Conservation (phyloP, 2,329 filamentous ascomycete species). For the Leptographium lundbergii region DNA sequence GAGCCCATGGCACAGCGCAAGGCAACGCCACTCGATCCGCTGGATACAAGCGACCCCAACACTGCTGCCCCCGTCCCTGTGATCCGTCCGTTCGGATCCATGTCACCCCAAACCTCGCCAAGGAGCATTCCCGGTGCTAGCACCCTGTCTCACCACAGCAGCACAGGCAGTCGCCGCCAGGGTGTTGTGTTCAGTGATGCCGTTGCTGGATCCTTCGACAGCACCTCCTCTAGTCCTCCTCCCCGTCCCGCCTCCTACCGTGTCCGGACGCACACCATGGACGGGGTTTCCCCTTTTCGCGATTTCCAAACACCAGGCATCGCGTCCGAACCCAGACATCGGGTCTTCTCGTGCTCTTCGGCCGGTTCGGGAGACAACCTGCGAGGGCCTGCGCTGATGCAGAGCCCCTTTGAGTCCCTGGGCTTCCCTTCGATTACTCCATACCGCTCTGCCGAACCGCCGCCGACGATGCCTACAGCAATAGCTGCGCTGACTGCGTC, state of each 20-base stretch:
- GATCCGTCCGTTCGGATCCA: conserved; percentile 21
- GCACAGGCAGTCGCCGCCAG: conserved; percentile 29
- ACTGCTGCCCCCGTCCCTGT: conserved; percentile 8
- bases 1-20: conserved; percentile 31
- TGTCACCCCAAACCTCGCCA: conserved; percentile 33
- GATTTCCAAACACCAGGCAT: conserved; percentile 27
- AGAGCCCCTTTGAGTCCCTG: conserved; percentile 28
- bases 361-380: conserved; percentile 38
- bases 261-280: conserved; percentile 46
- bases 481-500: conserved; percentile 4
- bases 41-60: conserved; percentile 11
- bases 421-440: conserved; percentile 25
- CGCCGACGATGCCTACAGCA: conserved; percentile 15
- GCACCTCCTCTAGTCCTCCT: conserved; percentile 28
- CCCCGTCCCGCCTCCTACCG: conserved; percentile 27
- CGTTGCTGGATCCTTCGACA: conserved; percentile 37
- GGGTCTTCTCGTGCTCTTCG: conserved; percentile 60
- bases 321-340: conserved; percentile 41
- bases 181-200: conserved; percentile 49
- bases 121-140: conserved; percentile 32
- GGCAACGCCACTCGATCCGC: conserved; percentile 13
- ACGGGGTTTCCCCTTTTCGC: conserved; percentile 32
- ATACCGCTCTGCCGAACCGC: conserved; percentile 22
- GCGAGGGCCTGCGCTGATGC: conserved; percentile 22
- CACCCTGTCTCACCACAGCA: conserved; percentile 17